Evolutionary conservation across 2,329 filamentous ascomycete species (phyloP).

Genomic region (Karstenula rhodostoma): DNA sequence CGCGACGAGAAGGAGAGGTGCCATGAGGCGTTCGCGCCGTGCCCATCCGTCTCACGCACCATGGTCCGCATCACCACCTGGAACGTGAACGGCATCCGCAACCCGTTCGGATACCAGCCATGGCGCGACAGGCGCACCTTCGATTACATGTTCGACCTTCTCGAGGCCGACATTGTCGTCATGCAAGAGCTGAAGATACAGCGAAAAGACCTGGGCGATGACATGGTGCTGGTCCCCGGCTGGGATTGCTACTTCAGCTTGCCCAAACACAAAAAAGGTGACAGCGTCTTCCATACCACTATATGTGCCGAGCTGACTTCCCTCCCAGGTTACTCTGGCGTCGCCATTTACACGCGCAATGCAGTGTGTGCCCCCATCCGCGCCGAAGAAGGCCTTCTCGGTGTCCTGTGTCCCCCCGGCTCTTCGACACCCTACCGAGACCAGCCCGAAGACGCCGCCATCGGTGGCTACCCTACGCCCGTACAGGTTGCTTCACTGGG

Average conservation of each 20-base stretch:
- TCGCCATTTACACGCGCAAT: constrained; percentile 94
- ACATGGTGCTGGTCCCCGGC: constrained; percentile 92
- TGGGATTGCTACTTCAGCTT: constrained; percentile 98
- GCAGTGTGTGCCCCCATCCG: constrained; percentile 83
- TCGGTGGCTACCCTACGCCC: constrained; percentile 84
- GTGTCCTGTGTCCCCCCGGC: constrained; percentile 77
- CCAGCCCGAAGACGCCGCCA: constrained; percentile 75
- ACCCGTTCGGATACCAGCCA: constrained; percentile 63
- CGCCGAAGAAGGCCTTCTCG: constrained; percentile 93
- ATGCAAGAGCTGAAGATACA: constrained; percentile 98
- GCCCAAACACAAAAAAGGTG: constrained; percentile 91
- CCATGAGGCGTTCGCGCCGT: constrained; percentile 5
- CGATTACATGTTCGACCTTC: constrained; percentile 85
- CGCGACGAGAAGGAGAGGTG: background rate
- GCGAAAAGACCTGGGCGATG: constrained; percentile 86
- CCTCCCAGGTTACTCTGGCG: constrained; percentile 83
- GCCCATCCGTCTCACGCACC: constrained; percentile 27
- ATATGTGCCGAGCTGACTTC: constrained; percentile 11
- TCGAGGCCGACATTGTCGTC: constrained; percentile 91
- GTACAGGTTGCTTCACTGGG: constrained; percentile 70
- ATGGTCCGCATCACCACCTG: constrained; percentile 80
- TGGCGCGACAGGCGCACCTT: constrained; percentile 59
- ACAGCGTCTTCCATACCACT: background rate
- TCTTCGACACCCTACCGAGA: constrained; percentile 76
- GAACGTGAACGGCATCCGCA: constrained; percentile 64